Evolutionary conservation across 371 early-diverging fungal genomes (phyloP), one percentile per base, ranked within the genome.

Genomic region (Mucor lusitanicus): DNA sequence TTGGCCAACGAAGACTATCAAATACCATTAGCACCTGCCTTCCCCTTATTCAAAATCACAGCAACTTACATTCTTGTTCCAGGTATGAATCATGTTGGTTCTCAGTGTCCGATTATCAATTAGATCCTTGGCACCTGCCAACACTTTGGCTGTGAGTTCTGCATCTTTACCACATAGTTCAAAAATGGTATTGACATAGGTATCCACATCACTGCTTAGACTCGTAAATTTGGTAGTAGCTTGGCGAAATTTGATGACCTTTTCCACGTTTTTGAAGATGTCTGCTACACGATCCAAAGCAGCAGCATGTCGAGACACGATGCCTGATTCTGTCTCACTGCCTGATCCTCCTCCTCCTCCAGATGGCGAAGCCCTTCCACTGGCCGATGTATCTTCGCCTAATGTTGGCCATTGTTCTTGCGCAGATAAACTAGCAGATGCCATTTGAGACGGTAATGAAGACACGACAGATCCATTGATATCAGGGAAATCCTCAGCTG

Each of bases 41-140:
- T 37, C 15, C 1, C 19, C 6, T 35, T 4, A 54, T 46, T 3
- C 8, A 25, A 6, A 37, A 11, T 13, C n/a, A 59, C 13, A 23
- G 8, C 17, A 48, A 70, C 74, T 69, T 76, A 85, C 88, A 19
- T 76, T 86, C 65, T 90, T 89, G 33, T 91, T 87, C 91, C 89
- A 91, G 0, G 83, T 85, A n/a, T 85, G 75, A 28, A 90, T 72
- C 77, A 95, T 79, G n/a, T 88, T 88, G 13, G 72, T 73, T 67
- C 81, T 84, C 69, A 90, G 85, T 17, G 67, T 73, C 6, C 77
- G 76, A 13, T 78, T 70, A 61, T 87, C 85, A 61, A 87, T 65
- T 37, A 87, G 63, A 17, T 86, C 86, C 48, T 83, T 85, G 3
- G 86, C 78, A 12, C 80, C 84, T 50, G 80, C 71, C 32, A 88